Percentiles rank a stretch among this genome's conserved stretches.
phyloP scores from a whole-genome alignment of 352 stramenopile species.

The Phytopythium cucurbitacearum region DNA sequence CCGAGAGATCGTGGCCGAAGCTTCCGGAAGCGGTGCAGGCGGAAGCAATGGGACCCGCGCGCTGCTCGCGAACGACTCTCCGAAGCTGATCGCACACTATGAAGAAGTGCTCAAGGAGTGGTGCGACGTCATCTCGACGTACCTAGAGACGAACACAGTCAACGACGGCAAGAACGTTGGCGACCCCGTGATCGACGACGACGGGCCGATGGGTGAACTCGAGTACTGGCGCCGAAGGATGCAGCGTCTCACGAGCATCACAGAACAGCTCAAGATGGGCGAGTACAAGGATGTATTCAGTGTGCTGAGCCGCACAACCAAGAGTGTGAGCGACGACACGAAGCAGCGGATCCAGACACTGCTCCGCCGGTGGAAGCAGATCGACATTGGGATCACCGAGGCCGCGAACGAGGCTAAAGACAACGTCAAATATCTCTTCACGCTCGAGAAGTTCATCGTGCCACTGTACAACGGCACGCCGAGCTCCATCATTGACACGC shows the following conservation, averaged over 20 bases:
- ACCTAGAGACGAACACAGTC: constrained; percentile 89
- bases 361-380: constrained; percentile 96
- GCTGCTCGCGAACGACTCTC: constrained; percentile 82
- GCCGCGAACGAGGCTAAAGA: constrained; percentile 98
- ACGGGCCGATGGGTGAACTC: constrained; percentile 95
- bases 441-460: constrained; percentile 95
- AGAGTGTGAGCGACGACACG: constrained; percentile 81
- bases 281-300: constrained; percentile 95
- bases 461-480: constrained; percentile 90
- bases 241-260: constrained; percentile 98
- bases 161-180: constrained; percentile 54
- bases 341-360: constrained; percentile 94
- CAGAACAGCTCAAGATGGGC: constrained; percentile 97
- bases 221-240: constrained; percentile 96
- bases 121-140: constrained; percentile 94
- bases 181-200: constrained; percentile 76
- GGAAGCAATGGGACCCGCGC: constrained; percentile 35
- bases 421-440: constrained; percentile 99
- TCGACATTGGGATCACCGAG: constrained; percentile 98
- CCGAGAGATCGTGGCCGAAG: constrained; percentile 64
- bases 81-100: constrained; percentile 91
- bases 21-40: constrained; percentile 32
- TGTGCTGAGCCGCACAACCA: constrained; percentile 84
- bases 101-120: constrained; percentile 96
- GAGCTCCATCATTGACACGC: constrained; percentile 97